phyloP scores from a whole-genome alignment of 2,329 filamentous ascomycete species.

The Neofusicoccum parvum region DNA sequence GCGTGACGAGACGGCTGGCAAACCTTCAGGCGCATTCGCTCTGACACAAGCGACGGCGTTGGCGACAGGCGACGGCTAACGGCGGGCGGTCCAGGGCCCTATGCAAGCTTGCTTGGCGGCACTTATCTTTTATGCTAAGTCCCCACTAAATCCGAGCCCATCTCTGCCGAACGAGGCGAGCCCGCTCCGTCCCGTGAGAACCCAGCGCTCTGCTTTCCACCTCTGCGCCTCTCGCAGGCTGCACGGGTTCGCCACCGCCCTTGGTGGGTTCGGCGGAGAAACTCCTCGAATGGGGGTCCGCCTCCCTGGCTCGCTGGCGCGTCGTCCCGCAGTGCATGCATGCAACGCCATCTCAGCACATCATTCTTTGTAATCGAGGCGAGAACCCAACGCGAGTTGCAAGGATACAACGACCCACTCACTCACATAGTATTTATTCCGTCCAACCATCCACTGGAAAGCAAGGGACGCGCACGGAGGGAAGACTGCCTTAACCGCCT shows the following conservation, averaged over 20 bases:
- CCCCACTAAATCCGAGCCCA: not conserved
- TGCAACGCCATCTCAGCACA: not conserved
- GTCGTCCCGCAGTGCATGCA: slow-evolving; percentile 9
- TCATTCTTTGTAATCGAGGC: not conserved
- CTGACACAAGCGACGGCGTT: not conserved
- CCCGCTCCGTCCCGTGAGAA: not conserved
- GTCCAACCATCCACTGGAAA: not conserved
- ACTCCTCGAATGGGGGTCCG: not conserved
- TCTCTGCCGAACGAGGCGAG: not conserved
- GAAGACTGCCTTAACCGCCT: not conserved
- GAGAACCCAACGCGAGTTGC: not conserved
- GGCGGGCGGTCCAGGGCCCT: not conserved
- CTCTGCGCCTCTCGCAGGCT: not conserved
- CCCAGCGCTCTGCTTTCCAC: not conserved
- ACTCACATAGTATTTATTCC: not conserved
- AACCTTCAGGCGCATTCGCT: not conserved
- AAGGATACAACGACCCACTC: not conserved
- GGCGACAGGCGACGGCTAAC: not conserved
- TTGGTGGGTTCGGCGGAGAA: not conserved
- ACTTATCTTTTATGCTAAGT: not conserved
- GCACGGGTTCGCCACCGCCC: not conserved
- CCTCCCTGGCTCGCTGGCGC: not conserved
- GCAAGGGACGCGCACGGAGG: not conserved
- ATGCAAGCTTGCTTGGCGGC: slow-evolving; percentile 11
- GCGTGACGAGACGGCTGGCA: not conserved